Evolutionary conservation across 2,329 filamentous ascomycete species (phyloP), one percentile per base, ranked within the genome.

Genomic region (Calonectria honghensis): DNA sequence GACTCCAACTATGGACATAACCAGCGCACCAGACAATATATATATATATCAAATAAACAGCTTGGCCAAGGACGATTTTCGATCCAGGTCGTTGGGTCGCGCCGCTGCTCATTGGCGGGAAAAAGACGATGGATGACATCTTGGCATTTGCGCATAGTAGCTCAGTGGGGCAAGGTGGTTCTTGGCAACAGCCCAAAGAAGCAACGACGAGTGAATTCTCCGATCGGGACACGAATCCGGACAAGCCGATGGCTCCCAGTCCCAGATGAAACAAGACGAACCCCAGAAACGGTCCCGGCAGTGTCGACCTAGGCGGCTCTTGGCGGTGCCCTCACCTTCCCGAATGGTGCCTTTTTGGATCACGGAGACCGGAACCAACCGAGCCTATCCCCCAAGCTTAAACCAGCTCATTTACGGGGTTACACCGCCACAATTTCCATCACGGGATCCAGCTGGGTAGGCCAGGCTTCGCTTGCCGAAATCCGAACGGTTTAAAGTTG

Each of bases 71-170:
- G 2, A 63, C 20, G 6, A 31, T 41, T 16, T 63, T 18, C 7
- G 14, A 18, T 6, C 24, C 57, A 31, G 13, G 57, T 39, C 9
- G 57, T 41, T 41, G 57, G 16, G 14, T 31, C 24, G n/a, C 9
- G n/a, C 37, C 14, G 10, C 29, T 63, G 24, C 57, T 63, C 57
- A 63, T 63, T 63, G 57, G 57, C 57, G 57, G 57, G 57, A 63
- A 63, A 63, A 63, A 37, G 35, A 45, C 39, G n/a, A 41, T 35
- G 16, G 18, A 61, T 27, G 24, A 6, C 3, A 29, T 63, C 35
- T 41, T 63, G 57, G 57, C 57, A 20, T 41, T 63, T 27, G 14
- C 57, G 6, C 37, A 24, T 24, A 39, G 57, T 20, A 37, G 57
- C 37, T 29, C 10, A 7, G 57, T 63, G 35, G 57, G 57, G 24